Percentiles rank a stretch among this genome's conserved stretches.
phyloP scores from a whole-genome alignment of 768 basidiomycete genomes.

The Tylopilus balloui region DNA sequence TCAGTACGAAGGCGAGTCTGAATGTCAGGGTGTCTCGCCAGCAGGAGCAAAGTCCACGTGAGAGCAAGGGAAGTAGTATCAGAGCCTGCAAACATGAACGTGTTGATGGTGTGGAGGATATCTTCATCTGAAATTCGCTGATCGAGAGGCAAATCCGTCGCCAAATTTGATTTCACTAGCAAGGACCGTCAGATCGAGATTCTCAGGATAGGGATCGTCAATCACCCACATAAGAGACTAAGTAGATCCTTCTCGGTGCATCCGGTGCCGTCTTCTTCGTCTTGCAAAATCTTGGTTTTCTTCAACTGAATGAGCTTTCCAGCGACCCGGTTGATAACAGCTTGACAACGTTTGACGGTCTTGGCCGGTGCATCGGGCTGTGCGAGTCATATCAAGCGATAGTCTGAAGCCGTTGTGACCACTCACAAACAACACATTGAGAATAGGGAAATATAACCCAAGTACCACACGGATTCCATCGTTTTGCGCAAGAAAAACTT shows the following conservation, averaged over 20 bases:
- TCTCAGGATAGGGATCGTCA: not conserved
- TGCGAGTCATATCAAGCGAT: not conserved
- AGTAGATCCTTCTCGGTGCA: slow-evolving; percentile 72
- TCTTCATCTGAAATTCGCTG: slow-evolving; percentile 84
- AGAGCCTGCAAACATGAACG: slow-evolving; percentile 87
- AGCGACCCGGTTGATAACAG: slow-evolving; percentile 65
- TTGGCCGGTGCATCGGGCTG: slow-evolving; percentile 53
- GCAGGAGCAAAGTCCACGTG: slow-evolving; percentile 78
- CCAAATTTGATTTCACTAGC: slow-evolving; percentile 78
- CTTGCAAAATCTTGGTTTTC: slow-evolving; percentile 65
- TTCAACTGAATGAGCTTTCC: slow-evolving; percentile 75
- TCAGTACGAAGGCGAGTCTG: slow-evolving; percentile 74
- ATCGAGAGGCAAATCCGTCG: slow-evolving; percentile 61
- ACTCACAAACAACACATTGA: slow-evolving; percentile 55
- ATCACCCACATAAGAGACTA: slow-evolving; percentile 63
- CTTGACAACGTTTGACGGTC: slow-evolving; percentile 53
- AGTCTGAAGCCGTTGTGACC: not conserved
- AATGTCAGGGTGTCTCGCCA: slow-evolving; percentile 60
- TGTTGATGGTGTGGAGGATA: slow-evolving; percentile 80
- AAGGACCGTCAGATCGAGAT: slow-evolving; percentile 5
- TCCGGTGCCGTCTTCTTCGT: slow-evolving; percentile 44
- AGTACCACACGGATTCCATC: slow-evolving; percentile 42
- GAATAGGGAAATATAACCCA: slow-evolving; percentile 54
- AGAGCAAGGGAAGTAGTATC: slow-evolving; percentile 81
- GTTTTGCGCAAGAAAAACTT: slow-evolving; percentile 58